phyloP scores from a whole-genome alignment of 2,329 filamentous ascomycete genomes.

The Colletotrichum ledebouriae region DNA sequence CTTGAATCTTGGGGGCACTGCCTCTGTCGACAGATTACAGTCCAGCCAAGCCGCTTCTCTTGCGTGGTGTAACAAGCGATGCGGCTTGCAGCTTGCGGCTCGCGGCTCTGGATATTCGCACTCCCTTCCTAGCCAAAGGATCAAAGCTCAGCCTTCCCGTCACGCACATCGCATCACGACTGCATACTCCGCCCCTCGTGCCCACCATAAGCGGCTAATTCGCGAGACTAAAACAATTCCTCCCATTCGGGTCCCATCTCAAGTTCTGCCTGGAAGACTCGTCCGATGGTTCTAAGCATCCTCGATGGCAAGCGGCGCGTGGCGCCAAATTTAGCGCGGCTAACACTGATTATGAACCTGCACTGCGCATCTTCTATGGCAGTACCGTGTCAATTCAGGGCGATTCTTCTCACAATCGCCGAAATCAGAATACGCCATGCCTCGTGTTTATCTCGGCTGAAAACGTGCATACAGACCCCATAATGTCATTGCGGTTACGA shows the following conservation, averaged over 20 bases:
- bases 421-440: conserved; percentile 8
- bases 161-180: conserved; percentile 35
- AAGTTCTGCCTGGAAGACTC: conserved; percentile 1
- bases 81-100: conserved; percentile 40
- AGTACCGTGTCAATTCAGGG: not conserved
- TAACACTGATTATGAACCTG: not conserved
- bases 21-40: not conserved
- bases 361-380: not conserved
- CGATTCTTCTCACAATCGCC: not conserved
- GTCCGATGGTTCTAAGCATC: conserved; percentile 1
- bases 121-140: conserved; percentile 31
- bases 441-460: conserved; percentile 24
- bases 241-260: not conserved
- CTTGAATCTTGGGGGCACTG: conserved; percentile 33
- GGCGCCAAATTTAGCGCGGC: conserved; percentile 41
- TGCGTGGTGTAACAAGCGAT: conserved; percentile 38
- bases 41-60: conserved; percentile 31
- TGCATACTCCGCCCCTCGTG: conserved; percentile 39
- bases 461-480: conserved; percentile 10
- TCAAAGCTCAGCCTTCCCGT: conserved; percentile 40
- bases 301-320: conserved; percentile 18
- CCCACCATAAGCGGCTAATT: conserved; percentile 34
- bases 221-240: conserved; percentile 1
- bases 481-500: not conserved
- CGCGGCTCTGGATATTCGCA: conserved; percentile 43